Percentiles rank a stretch among this genome's conserved stretches.
Conservation (phyloP, 192 early-diverging fungal genomes). For the Tieghemiomyces parasiticus region DNA sequence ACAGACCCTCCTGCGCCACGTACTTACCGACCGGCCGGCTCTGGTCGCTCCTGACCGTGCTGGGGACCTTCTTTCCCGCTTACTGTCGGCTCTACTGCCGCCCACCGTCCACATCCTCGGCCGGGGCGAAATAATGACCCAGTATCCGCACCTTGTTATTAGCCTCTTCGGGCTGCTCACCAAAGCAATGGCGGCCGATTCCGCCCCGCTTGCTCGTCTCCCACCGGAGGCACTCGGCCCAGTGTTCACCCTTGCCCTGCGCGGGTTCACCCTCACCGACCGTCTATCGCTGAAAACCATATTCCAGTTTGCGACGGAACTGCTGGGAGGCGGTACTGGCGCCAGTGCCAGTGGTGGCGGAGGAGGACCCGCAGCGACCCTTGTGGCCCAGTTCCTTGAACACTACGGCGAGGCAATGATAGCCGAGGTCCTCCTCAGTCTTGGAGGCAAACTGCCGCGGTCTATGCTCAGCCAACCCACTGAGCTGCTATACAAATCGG, state of each 20-base stretch:
- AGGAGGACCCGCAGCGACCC: neutral
- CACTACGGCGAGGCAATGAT: neutral
- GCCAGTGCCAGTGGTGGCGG: no score
- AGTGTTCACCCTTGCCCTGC: neutral
- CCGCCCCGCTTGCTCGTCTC: neutral
- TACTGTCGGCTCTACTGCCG: neutral
- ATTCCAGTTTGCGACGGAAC: neutral
- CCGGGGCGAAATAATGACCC: neutral
- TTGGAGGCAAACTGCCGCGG: slow-evolving; percentile 35
- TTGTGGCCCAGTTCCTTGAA: neutral
- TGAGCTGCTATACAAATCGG: slow-evolving; percentile 32
- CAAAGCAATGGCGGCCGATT: neutral
- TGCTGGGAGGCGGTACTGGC: neutral
- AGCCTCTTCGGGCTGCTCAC: neutral
- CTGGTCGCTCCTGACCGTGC: neutral
- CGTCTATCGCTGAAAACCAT: neutral
- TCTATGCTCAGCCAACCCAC: slow-evolving; percentile 32
- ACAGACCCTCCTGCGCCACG: neutral
- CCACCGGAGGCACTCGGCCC: neutral
- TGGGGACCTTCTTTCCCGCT: neutral
- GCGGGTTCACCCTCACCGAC: neutral
- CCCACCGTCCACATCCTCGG: neutral
- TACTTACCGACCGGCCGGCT: neutral
- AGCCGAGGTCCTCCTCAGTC: slow-evolving; percentile 15
- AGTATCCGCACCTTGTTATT: slow-evolving; percentile 1